A percentile compares a stretch with the other conserved stretches of the same genome.
Evolutionary conservation across 2,329 filamentous ascomycete species (phyloP).

Genomic region (Xylariaceae sp.): DNA sequence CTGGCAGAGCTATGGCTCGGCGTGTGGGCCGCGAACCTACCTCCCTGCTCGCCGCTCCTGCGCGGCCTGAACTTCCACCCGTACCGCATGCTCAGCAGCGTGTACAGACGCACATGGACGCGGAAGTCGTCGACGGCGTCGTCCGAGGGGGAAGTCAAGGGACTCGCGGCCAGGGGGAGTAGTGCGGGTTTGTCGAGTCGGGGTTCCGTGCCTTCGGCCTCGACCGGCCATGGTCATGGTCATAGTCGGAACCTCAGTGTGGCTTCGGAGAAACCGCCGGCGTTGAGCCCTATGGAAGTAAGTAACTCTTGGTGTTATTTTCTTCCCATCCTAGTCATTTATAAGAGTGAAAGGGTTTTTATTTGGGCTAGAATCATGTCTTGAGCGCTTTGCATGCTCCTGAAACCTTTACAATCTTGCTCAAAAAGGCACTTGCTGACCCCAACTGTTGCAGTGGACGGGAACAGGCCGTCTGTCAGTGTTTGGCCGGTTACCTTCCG

Average conservation of each 20-base stretch:
- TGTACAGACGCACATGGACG: constrained; percentile 16
- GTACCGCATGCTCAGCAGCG: constrained; percentile 14
- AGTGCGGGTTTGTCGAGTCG: background rate
- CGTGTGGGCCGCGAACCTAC: constrained; percentile 27
- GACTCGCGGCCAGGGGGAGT: background rate
- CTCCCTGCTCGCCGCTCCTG: constrained; percentile 23
- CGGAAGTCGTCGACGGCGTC: constrained; percentile 11
- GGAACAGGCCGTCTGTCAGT: constrained; percentile 17
- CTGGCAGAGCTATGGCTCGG: constrained; percentile 25
- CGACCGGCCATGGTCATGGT: background rate
- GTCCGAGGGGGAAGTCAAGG: background rate
- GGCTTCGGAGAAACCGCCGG: constrained; percentile 12
- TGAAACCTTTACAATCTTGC: no score
- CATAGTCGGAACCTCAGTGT: background rate
- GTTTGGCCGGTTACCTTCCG: background rate
- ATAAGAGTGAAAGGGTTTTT: no score
- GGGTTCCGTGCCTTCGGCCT: constrained; percentile 2
- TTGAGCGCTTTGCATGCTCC: no score
- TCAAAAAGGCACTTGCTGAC: no score
- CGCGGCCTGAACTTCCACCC: constrained; percentile 18
- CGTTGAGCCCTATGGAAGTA: no score
- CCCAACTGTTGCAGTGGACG: constrained; percentile 6
- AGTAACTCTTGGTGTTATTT: no score
- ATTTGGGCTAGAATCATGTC: no score
- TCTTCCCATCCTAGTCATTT: no score